A percentile compares a stretch with the other conserved stretches of the same genome.
Evolutionary conservation across 2,329 filamentous ascomycete species (phyloP).

Genomic region (Microdochium nivale): DNA sequence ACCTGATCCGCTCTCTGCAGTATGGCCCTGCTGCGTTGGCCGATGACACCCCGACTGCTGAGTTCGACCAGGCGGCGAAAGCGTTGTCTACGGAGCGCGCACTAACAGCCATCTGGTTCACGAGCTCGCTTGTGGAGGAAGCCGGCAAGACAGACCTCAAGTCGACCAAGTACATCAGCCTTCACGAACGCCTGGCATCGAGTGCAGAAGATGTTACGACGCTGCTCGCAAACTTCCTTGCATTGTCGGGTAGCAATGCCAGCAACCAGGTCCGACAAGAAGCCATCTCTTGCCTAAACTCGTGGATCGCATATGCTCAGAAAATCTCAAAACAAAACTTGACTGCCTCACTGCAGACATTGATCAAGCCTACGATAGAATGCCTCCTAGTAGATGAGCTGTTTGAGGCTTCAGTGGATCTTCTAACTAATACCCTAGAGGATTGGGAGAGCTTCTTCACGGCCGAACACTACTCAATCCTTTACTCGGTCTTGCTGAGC

Average conservation of each 20-base stretch:
- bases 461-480: constrained; percentile 44
- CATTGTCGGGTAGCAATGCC: constrained; percentile 12
- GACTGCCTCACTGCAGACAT: constrained; percentile 47
- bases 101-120: constrained; percentile 56
- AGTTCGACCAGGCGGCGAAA: constrained; percentile 33
- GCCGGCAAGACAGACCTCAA: constrained; percentile 58
- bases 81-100: constrained; percentile 40
- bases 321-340: constrained; percentile 48
- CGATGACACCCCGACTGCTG: constrained; percentile 31
- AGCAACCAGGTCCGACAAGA: constrained; percentile 36
- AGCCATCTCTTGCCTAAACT: constrained; percentile 53
- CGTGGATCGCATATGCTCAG: constrained; percentile 69
- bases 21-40: constrained; percentile 35
- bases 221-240: constrained; percentile 32
- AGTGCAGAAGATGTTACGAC: constrained; percentile 42
- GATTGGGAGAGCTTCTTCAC: constrained; percentile 58
- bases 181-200: constrained; percentile 40
- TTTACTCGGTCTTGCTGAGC: constrained; percentile 53
- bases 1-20: constrained; percentile 52
- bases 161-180: constrained; percentile 37
- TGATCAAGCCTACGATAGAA: constrained; percentile 51
- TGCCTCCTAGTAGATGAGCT: constrained; percentile 50
- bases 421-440: constrained; percentile 56
- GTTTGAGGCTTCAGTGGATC: constrained; percentile 52
- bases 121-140: constrained; percentile 55